These are phyloP conservation scores for Apiospora saccharicola DNA, from an alignment of 2,329 filamentous ascomycete species.

Conservation along the genomic window DNA sequence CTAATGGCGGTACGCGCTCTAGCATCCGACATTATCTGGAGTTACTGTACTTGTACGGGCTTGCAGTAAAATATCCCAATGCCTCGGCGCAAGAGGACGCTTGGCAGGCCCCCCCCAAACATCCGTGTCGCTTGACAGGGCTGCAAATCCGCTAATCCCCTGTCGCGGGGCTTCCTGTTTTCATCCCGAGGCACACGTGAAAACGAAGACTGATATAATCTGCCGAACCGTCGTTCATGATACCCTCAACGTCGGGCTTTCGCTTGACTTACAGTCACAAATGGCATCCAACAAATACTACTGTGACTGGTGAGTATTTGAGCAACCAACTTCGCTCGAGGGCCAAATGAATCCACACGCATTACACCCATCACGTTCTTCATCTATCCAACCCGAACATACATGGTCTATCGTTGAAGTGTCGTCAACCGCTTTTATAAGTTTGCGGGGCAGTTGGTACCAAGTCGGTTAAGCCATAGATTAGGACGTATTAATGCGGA, in stretches of 20 bases:
- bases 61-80: background rate
- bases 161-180: background rate
- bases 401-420: background rate
- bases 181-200: conserved; percentile 18
- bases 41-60: background rate
- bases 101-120: conserved; percentile 4
- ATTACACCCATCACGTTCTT: background rate
- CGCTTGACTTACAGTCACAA: background rate
- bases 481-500: background rate
- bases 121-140: conserved; percentile 5
- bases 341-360: background rate
- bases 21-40: too few species aligned
- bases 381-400: background rate
- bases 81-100: conserved; percentile 1
- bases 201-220: background rate
- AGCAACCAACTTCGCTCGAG: background rate
- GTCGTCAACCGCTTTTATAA: background rate
- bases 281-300: background rate
- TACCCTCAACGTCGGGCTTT: background rate
- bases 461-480: too few species aligned
- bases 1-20: background rate
- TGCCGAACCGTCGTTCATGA: too few species aligned
- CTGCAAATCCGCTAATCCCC: background rate
- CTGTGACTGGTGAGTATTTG: background rate
- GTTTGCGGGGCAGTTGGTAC: background rate